These are phyloP conservation scores for Nitzschia palea DNA, from an alignment of 108 stramenopile genomes.

Conservation along the genomic window DNA sequence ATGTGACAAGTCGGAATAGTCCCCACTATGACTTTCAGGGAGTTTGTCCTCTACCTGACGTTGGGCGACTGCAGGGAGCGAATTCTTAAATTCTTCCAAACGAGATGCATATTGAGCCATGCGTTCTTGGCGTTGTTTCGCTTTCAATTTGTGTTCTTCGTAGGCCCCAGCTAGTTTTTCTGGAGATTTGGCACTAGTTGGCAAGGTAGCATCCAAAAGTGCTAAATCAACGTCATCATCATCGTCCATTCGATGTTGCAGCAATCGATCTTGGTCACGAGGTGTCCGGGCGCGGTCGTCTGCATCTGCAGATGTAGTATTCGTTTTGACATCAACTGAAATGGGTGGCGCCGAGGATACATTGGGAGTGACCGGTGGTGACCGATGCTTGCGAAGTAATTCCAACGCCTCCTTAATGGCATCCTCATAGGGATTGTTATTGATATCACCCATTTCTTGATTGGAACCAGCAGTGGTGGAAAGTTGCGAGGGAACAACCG, in stretches of 20 bases:
- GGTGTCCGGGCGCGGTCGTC: conserved; percentile 8
- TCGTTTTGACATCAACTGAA: not conserved
- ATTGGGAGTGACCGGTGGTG: not conserved
- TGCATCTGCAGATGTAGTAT: not conserved
- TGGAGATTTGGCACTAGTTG: not conserved
- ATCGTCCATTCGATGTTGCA: conserved; percentile 33
- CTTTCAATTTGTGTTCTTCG: conserved; percentile 29
- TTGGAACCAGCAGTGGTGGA: not conserved
- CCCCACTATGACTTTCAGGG: conserved; percentile 4
- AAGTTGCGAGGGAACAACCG: not conserved
- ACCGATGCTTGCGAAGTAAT: conserved; percentile 40
- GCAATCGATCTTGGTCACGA: conserved; percentile 24
- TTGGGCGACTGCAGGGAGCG: conserved; percentile 6
- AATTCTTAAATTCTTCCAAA: conserved; percentile 43
- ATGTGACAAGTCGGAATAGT: conserved; percentile 33
- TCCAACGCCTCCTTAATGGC: conserved; percentile 50
- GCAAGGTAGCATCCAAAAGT: not conserved
- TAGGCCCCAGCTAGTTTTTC: conserved; percentile 6
- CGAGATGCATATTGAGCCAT: conserved; percentile 52
- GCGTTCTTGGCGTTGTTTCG: conserved; percentile 48
- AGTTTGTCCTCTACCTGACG: not conserved
- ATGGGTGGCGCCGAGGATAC: not conserved
- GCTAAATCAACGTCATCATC: conserved; percentile 1
- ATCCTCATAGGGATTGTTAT: conserved; percentile 52
- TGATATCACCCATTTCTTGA: not conserved